Evolutionary conservation across 2,329 filamentous ascomycete genomes (phyloP).

Genomic region (Epichloe glyceriae): DNA sequence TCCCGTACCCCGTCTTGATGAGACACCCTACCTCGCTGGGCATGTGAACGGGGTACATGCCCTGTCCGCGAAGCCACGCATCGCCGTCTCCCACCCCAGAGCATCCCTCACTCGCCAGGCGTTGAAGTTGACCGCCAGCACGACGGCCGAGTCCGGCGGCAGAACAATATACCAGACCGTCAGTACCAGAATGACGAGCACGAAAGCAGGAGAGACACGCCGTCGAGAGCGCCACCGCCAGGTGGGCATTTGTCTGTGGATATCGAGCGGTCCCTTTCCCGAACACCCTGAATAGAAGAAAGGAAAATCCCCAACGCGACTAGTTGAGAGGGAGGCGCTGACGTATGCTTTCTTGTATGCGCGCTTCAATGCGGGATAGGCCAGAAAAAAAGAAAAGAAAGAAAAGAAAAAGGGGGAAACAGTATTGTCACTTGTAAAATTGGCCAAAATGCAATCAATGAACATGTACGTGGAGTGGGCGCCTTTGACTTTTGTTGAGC

Average conservation of each 20-base stretch:
- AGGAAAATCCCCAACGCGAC: no score
- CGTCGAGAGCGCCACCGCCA: constrained; percentile 17
- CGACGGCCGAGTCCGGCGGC: constrained; percentile 21
- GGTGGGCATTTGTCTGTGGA: constrained; percentile 10
- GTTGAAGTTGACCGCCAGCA: constrained; percentile 23
- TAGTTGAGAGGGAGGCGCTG: no score
- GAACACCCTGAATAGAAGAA: neutral
- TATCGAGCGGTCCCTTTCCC: neutral
- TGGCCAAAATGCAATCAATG: no score
- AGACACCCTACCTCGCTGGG: constrained; percentile 35
- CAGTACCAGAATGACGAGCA: constrained; percentile 14
- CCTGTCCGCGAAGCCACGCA: constrained; percentile 27
- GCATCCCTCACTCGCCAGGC: constrained; percentile 17
- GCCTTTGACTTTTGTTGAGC: no score
- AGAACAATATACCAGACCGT: constrained; percentile 16
- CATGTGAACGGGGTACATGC: constrained; percentile 30
- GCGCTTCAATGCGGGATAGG: no score
- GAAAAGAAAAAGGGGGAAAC: no score
- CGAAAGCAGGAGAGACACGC: constrained; percentile 13
- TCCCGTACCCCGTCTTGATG: constrained; percentile 44
- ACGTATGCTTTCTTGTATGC: no score
- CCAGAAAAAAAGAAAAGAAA: no score
- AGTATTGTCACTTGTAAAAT: no score
- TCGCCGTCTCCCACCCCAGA: constrained; percentile 21
- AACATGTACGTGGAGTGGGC: no score